phyloP scores from a whole-genome alignment of 306 rosid species.

The Castanea sativa region DNA sequence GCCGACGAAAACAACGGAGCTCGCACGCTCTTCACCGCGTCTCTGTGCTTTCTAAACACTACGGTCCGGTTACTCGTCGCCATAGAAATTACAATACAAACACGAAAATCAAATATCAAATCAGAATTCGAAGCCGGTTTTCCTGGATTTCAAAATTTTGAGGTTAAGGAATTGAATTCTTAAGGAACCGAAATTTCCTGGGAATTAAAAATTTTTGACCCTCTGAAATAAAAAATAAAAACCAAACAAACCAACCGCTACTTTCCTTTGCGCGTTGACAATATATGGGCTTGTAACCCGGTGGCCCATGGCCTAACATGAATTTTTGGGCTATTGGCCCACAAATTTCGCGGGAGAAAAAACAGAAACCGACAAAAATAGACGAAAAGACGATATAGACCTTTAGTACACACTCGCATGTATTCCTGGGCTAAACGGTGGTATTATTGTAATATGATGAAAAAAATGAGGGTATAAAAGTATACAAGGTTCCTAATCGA shows the following conservation, averaged over 20 bases:
- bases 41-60: constrained; percentile 53
- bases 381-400: constrained; percentile 11
- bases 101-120: not conserved
- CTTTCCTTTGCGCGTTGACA: constrained; percentile 3
- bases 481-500: constrained; percentile 2
- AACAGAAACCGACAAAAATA: not conserved
- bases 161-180: not conserved
- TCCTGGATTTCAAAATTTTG: not conserved
- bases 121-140: not conserved
- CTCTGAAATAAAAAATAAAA: not conserved
- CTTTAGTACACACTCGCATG: not conserved
- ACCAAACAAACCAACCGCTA: not conserved
- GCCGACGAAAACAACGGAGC: constrained; percentile 67
- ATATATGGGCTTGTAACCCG: not conserved
- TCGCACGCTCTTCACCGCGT: constrained; percentile 73
- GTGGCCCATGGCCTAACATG: not conserved
- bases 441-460: not conserved
- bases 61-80: constrained; percentile 71
- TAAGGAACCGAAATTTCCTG: not conserved
- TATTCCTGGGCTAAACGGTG: too few relatives aligned
- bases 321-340: not conserved
- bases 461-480: not conserved
- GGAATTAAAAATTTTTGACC: not conserved
- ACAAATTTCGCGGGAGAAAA: not conserved
- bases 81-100: constrained; percentile 33